Conservation (phyloP, 305 asterid species). For the Solanum hybrid region DNA sequence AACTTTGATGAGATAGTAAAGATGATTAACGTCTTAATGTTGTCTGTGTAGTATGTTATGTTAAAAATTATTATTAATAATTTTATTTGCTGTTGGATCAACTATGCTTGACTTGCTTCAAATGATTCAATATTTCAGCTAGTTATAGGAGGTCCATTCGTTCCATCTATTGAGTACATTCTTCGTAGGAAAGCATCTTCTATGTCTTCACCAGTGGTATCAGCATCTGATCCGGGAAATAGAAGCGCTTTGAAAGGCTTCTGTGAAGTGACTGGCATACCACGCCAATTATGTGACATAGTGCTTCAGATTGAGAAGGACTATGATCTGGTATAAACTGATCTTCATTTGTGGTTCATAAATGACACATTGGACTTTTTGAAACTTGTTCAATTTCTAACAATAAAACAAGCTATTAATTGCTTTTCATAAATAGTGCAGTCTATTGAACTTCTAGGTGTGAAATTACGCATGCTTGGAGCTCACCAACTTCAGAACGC, state of each 20-base stretch:
- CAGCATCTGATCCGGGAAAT: conserved; percentile 75
- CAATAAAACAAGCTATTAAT: neutral
- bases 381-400: conserved; percentile 11
- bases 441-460: conserved; percentile 57
- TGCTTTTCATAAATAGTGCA: conserved; percentile 13
- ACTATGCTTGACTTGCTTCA: conserved; percentile 18
- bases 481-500: conserved; percentile 91
- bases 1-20: neutral
- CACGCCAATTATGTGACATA: conserved; percentile 67
- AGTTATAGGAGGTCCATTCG: conserved; percentile 88
- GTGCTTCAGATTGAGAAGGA: conserved; percentile 56
- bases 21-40: neutral
- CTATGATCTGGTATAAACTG: conserved; percentile 44
- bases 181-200: conserved; percentile 65
- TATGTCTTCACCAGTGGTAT: conserved; percentile 67
- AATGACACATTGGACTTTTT: conserved; percentile 2
- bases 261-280: conserved; percentile 31
- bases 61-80: neutral
- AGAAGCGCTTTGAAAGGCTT: conserved; percentile 52
- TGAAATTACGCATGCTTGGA: conserved; percentile 68
- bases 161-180: conserved; percentile 71
- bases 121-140: conserved; percentile 38
- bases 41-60: neutral
- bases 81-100: neutral
- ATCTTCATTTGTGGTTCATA: conserved; percentile 1